Conservation (phyloP, 305 asterid species). For the Fraxinus albicans region DNA sequence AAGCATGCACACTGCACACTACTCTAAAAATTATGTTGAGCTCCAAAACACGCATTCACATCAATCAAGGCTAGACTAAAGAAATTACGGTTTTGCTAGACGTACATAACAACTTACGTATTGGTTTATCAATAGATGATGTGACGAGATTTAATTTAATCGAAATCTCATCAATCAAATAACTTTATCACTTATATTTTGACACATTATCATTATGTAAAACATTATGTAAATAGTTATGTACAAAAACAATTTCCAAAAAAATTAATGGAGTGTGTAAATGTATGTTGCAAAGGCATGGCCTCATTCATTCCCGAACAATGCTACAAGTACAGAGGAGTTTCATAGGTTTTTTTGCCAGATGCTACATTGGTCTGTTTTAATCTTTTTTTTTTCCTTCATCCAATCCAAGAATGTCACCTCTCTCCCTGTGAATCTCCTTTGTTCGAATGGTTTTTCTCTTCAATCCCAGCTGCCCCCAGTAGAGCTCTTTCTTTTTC, state of each 20-base stretch:
- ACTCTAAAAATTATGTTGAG: constrained; percentile 17
- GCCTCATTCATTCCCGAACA: not conserved
- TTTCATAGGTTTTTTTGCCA: not conserved
- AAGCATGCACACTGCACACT: constrained; percentile 21
- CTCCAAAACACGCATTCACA: not conserved
- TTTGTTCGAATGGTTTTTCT: not conserved
- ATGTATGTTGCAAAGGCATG: not conserved
- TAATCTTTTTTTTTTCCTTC: not conserved
- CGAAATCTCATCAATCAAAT: no score
- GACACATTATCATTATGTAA: no score
- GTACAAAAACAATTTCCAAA: no score
- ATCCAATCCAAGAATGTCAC: not conserved
- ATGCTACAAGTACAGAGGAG: not conserved
- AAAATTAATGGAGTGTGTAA: not conserved
- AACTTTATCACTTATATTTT: no score
- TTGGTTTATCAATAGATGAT: no score
- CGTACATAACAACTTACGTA: no score
- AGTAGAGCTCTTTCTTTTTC: not conserved
- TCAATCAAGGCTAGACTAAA: constrained; percentile 12
- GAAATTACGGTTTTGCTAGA: no score
- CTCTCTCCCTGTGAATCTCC: not conserved
- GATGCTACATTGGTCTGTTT: not conserved
- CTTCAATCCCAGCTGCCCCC: constrained; percentile 15
- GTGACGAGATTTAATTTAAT: no score
- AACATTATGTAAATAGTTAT: no score